phyloP scores from a whole-genome alignment of 192 early-diverging fungal species.

The Backusella tarrabulga region DNA sequence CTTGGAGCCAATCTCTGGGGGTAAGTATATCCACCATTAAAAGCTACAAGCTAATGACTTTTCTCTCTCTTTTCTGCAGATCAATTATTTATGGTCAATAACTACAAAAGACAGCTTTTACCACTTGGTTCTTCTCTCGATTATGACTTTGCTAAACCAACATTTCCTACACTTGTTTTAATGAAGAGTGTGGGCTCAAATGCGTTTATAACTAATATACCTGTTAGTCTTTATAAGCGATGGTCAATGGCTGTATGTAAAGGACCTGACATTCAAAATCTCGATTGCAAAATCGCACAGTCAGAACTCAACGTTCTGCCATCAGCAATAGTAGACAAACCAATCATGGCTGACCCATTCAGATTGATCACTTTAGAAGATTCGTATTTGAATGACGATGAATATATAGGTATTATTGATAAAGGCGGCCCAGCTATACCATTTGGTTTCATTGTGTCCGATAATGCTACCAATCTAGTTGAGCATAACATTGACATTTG shows the following conservation, averaged over 20 bases:
- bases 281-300: background rate
- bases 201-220: background rate
- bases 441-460: background rate
- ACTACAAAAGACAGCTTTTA: background rate
- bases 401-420: constrained; percentile 1
- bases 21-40: background rate
- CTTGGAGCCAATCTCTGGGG: background rate
- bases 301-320: background rate
- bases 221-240: background rate
- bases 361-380: background rate
- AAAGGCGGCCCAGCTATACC: background rate
- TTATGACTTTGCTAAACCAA: background rate
- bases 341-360: background rate
- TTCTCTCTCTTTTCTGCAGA: background rate
- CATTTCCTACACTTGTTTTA: background rate
- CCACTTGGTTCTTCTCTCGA: background rate
- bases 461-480: background rate
- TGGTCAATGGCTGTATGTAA: background rate
- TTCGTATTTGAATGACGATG: background rate
- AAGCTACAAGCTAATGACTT: too few relatives aligned
- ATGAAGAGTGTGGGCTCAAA: background rate
- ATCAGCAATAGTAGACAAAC: background rate
- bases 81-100: background rate
- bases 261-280: too few relatives aligned
- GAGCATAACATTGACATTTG: background rate